Base-by-base conservation (phyloP, 2,329 filamentous ascomycete species). In the Laburnicola sp. region DNA sequence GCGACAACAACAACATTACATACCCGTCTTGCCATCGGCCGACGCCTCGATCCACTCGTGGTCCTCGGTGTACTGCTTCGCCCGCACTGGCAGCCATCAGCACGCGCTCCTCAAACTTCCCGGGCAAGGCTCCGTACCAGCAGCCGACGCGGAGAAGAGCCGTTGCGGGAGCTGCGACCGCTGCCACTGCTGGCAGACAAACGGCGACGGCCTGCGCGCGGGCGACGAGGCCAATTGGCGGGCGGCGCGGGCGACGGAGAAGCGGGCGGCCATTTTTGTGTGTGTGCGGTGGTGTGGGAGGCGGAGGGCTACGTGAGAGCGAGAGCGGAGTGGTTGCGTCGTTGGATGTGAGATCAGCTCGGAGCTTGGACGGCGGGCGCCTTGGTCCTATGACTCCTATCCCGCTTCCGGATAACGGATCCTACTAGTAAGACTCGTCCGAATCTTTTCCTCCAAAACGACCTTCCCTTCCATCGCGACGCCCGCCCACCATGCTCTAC, bases 11-110 rank as follows among this genome's bases (percentile, higher is more conserved):
- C 27, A 41, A 23, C 53, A 31, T n/a, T 41, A 41, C 60, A 32
- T 84, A 80, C 89, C 92, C 43, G 86, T 87, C 75, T 89, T 93
- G 73, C 87, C 86, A 76, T 95, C 89, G 45, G 84, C 85, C 50
- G 86, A 87, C 54, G 96, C 79, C 76, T 97, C 91, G 73, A 99
- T 86, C 94, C 94, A 99, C 80, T 99, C 94, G 81, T 99, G 94
- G 72, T 97, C 93, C 74, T 92, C 88, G 60, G 94, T 97, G 81
- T 96, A 99, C 74, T 87, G 89, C 78, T 94, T 93, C 64, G 83
- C 78, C 48, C 80, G 78, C 66, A 76, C 86, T 89, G 57, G 32
- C 2, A 9, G 2, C 10, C 40, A 48, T 70, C 51, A 70, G 65
- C 45, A 21, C 27, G 31, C 22, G 6, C 22, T 28, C 42, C 34